Evolutionary conservation across 2,329 filamentous ascomycete species (phyloP).

Genomic region (Talaromyces sp.): DNA sequence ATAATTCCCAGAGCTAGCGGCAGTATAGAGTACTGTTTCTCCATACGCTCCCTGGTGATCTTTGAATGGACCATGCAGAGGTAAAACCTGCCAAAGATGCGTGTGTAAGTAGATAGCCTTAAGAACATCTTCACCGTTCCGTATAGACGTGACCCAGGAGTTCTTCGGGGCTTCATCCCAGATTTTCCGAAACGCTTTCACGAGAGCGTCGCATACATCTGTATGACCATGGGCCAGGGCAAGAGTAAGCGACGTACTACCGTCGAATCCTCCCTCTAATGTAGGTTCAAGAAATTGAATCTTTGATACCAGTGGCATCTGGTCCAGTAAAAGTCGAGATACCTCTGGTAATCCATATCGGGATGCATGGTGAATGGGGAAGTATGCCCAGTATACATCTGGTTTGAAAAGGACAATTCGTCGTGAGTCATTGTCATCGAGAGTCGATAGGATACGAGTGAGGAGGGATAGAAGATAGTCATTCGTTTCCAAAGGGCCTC

Average conservation of each 20-base stretch:
- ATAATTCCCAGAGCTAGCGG: neutral
- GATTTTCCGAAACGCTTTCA: neutral
- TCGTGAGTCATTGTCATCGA: neutral
- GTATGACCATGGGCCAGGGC: neutral
- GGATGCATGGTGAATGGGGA: conserved; percentile 1
- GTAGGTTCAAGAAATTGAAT: neutral
- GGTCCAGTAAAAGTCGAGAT: neutral
- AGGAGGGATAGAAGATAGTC: neutral
- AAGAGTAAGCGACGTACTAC: neutral
- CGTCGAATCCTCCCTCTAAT: neutral
- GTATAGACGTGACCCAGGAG: neutral
- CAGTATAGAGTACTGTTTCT: conserved; percentile 5
- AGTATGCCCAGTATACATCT: neutral
- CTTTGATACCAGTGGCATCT: neutral
- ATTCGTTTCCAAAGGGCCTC: neutral
- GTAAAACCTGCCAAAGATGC: neutral
- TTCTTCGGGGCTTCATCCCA: neutral
- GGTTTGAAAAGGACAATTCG: neutral
- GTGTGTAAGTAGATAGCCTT: neutral
- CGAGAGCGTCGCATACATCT: neutral
- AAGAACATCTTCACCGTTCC: neutral
- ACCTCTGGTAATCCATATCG: neutral
- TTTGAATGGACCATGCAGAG: neutral
- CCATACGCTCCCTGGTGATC: neutral
- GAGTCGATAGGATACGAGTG: neutral